Percentiles rank a stretch among this genome's conserved stretches.
Conservation (phyloP, 495 filamentous ascomycete species). For the Lophiostoma macrostomum region DNA sequence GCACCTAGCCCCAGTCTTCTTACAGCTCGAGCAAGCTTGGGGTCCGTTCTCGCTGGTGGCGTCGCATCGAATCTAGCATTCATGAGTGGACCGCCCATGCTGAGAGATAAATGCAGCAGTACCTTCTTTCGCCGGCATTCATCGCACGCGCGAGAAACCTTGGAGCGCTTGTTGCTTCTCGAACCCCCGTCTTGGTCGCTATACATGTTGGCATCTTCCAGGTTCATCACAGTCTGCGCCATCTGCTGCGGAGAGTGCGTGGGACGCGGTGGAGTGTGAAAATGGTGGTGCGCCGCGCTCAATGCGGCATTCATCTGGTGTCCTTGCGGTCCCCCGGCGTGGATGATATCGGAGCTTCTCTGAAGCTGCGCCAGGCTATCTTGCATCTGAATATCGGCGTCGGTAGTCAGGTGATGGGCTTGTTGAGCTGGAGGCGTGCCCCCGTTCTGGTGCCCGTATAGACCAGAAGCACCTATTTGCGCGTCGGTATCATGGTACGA, state of each 20-base stretch:
- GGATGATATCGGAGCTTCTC: conserved; percentile 15
- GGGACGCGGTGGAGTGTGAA: conserved; percentile 26
- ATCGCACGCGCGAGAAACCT: conserved; percentile 91
- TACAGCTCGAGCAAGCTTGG: conserved; percentile 82
- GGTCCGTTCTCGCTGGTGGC: conserved; percentile 74
- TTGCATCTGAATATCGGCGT: conserved; percentile 27
- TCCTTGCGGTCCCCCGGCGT: conserved; percentile 8
- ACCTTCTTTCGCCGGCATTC: conserved; percentile 94
- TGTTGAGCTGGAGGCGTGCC: conserved; percentile 23
- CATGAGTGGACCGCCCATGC: not conserved
- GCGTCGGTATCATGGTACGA: conserved; percentile 26
- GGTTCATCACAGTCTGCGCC: conserved; percentile 33
- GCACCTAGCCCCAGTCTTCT: conserved; percentile 70
- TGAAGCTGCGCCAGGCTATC: conserved; percentile 29
- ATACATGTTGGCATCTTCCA: conserved; percentile 23
- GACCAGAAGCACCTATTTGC: conserved; percentile 17
- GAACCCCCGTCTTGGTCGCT: conserved; percentile 23
- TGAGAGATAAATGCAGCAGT: conserved; percentile 12
- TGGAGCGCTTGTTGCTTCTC: conserved; percentile 71
- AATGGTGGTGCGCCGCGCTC: conserved; percentile 23
- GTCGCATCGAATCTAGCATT: conserved; percentile 77
- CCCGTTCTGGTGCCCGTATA: conserved; percentile 33
- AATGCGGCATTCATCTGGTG: conserved; percentile 23
- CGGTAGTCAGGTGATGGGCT: conserved; percentile 17
- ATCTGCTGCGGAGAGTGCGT: conserved; percentile 34